Evolutionary conservation across 2,329 filamentous ascomycete species (phyloP).

Genomic region (Arthrinium puccinioides): DNA sequence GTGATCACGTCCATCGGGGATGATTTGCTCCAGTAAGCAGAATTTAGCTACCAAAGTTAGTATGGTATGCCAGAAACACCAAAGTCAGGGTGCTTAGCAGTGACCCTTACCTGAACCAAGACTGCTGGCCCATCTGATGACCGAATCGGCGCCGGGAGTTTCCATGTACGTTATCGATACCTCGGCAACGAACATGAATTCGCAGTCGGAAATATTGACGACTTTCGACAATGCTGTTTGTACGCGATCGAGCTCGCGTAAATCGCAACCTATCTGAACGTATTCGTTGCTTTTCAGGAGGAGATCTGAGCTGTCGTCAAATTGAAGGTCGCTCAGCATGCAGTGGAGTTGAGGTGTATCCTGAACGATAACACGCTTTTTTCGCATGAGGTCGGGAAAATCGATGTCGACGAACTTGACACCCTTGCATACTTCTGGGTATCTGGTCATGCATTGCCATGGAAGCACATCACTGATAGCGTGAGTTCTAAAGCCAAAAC

Average conservation of each 20-base stretch:
- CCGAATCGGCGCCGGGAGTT: slow-evolving; percentile 59
- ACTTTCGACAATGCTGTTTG: slow-evolving; percentile 50
- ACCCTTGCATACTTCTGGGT: slow-evolving; percentile 48
- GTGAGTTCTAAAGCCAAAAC: not conserved
- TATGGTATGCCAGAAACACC: not conserved
- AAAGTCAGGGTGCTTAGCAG: not conserved
- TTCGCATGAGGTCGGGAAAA: slow-evolving; percentile 70
- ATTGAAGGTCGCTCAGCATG: slow-evolving; percentile 35
- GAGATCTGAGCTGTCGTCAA: slow-evolving; percentile 35
- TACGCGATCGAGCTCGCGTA: slow-evolving; percentile 59
- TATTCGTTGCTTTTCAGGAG: slow-evolving; percentile 64
- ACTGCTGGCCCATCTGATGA: slow-evolving; percentile 71
- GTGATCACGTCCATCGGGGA: slow-evolving; percentile 69
- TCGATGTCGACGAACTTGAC: slow-evolving; percentile 78
- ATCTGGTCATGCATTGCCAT: slow-evolving; percentile 70
- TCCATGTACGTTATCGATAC: slow-evolving; percentile 92
- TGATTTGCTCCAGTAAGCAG: slow-evolving; percentile 78
- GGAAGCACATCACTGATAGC: slow-evolving; percentile 69
- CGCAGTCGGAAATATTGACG: slow-evolving; percentile 48
- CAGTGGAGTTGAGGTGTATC: slow-evolving; percentile 52
- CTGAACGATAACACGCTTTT: slow-evolving; percentile 63
- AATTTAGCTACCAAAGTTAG: slow-evolving; percentile 56
- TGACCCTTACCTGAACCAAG: slow-evolving; percentile 54
- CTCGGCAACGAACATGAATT: slow-evolving; percentile 77
- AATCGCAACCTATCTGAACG: slow-evolving; percentile 72